phyloP scores from a whole-genome alignment of 1,284 basidiomycete species.

The Fistulinella cinereoalba region DNA sequence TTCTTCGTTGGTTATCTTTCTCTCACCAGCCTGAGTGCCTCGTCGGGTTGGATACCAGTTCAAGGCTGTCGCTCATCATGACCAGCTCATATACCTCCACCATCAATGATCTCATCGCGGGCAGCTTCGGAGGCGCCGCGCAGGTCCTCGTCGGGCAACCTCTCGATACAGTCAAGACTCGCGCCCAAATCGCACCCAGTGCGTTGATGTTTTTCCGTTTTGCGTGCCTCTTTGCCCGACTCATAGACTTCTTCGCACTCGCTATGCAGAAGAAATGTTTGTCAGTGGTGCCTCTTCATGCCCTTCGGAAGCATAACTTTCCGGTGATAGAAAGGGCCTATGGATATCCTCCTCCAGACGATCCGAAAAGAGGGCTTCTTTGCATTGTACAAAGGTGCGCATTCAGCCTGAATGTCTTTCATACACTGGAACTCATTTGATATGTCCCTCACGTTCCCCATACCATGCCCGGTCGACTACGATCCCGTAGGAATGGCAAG shows the following conservation, averaged over 20 bases:
- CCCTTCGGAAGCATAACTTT: neutral
- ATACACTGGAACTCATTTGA: too few species aligned
- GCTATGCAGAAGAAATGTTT: conserved; percentile 68
- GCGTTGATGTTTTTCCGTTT: conserved; percentile 19
- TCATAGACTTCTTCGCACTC: neutral
- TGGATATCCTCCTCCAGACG: conserved; percentile 84
- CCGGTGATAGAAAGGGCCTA: conserved; percentile 73
- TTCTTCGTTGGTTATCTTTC: neutral
- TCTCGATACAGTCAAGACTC: conserved; percentile 84
- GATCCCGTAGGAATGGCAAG: conserved; percentile 76
- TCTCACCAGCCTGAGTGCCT: neutral
- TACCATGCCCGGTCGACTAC: neutral
- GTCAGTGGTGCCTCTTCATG: conserved; percentile 44
- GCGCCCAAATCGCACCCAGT: conserved; percentile 79
- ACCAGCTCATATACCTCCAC: conserved; percentile 40
- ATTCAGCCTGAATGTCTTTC: neutral
- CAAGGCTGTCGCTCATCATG: conserved; percentile 8
- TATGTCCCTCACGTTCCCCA: too few species aligned
- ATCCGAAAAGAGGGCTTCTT: conserved; percentile 85
- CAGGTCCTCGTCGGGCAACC: conserved; percentile 87
- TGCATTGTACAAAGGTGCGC: conserved; percentile 85
- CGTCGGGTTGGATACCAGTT: too few species aligned
- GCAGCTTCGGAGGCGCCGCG: conserved; percentile 75
- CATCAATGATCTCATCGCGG: conserved; percentile 72
- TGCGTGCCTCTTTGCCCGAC: neutral